A percentile compares a stretch with the other conserved stretches of the same genome.
phyloP scores from a whole-genome alignment of 345 rosid species.

The Arabidopsis arenosa region DNA sequence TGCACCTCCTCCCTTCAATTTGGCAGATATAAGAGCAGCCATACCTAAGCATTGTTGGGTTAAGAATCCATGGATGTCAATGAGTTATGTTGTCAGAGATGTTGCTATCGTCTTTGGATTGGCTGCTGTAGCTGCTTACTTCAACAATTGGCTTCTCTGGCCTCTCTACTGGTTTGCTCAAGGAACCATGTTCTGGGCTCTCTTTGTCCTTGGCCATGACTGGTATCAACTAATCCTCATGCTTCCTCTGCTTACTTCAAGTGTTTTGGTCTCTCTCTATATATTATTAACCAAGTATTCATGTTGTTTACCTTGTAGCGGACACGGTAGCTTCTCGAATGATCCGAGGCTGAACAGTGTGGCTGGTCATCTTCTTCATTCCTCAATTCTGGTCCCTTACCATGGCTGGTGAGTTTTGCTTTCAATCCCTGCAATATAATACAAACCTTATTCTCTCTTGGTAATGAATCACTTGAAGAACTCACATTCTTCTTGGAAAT shows the following conservation, averaged over 20 bases:
- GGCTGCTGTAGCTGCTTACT: constrained; percentile 65
- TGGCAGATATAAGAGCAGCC: constrained; percentile 69
- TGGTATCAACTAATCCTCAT: constrained; percentile 51
- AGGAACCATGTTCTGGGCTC: constrained; percentile 95
- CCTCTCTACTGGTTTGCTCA: constrained; percentile 86
- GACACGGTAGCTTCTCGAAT: constrained; percentile 88
- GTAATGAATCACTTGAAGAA: not conserved
- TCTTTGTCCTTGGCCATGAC: constrained; percentile 89
- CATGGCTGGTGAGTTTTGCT: constrained; percentile 79
- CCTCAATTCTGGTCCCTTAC: constrained; percentile 85
- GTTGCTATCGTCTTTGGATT: constrained; percentile 65
- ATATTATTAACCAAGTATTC: not conserved
- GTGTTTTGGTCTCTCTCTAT: constrained; percentile 17
- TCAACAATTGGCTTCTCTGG: constrained; percentile 73
- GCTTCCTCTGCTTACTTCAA: not conserved
- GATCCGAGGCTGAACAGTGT: constrained; percentile 68
- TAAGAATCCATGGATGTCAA: constrained; percentile 73
- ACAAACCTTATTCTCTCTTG: constrained; percentile 1
- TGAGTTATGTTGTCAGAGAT: constrained; percentile 77
- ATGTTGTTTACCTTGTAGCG: constrained; percentile 51
- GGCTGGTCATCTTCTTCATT: constrained; percentile 80
- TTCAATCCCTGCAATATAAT: not conserved
- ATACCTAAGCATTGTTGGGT: constrained; percentile 92
- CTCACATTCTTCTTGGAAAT: not conserved
- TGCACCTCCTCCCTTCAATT: constrained; percentile 67